Evolutionary conservation across 352 stramenopile genomes (phyloP), one percentile per base, ranked within the genome.

Genomic region (Globisporangium megalacanthum): DNA sequence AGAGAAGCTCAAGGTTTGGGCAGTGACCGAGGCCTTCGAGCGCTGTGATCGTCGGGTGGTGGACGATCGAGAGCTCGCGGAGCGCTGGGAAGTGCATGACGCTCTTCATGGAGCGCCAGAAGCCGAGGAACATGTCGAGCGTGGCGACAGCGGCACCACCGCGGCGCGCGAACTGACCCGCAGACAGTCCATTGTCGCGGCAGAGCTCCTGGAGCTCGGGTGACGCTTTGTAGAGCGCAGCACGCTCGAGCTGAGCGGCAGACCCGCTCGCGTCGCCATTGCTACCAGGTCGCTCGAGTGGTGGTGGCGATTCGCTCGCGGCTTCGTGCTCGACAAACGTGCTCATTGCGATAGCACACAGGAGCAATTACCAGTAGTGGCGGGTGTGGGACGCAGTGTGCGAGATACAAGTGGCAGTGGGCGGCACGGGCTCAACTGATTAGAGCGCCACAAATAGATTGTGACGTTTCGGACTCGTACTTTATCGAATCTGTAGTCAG

Each of bases 41-140:
- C 14, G 53, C 57, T 11, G 61, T 61, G 17, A 94, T 75, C 0
- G 69, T 91, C 13, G 81, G 80, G 35, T 92, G 81, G 53, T 87
- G 87, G 51, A 89, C 68, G 49, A 94, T 88, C 25, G 77, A 83
- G 3, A 94, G 68, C 57, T 93, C 79, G 22, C 67, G 57, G 1
- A 94, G 59, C 6, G 63, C 71, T 3, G 73, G 61, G 42, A 93
- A 94, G 56, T 88, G 72, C 64, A 73, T 64, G 31, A 90, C 72
- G 44, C 69, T 77, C 52, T 72, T 68, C 82, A 94, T 91, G 15
- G 66, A 85, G 22, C 57, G 39, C 80, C 83, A 93, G 46, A 89
- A 91, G 15, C 83, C 83, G 6, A 93, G 63, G 67, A 93, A 93
- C 75, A 87, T 79, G 41, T 91, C 80, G 22, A 91, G 54, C 31